A percentile compares a stretch with the other conserved stretches of the same genome.
Conservation (phyloP, 805 yeast genomes). For the Spathaspora sp. region DNA sequence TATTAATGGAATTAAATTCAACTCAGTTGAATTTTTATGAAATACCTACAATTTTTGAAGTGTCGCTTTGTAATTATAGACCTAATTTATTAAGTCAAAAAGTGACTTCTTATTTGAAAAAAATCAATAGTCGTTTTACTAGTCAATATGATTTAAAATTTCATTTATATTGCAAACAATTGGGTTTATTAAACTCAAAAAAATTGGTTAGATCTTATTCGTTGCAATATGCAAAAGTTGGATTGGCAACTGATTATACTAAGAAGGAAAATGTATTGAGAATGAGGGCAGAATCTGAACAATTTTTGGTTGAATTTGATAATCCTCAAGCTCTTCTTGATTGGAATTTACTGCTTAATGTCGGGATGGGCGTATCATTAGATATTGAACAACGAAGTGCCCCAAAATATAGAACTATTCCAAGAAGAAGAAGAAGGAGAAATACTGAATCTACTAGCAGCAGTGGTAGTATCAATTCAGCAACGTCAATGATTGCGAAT, state of each 20-base stretch:
- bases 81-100: conserved; percentile 8
- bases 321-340: conserved; percentile 63
- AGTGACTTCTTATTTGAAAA: conserved; percentile 5
- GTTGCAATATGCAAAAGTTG: conserved; percentile 78
- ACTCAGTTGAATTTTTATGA: conserved; percentile 76
- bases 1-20: conserved; percentile 73
- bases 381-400: conserved; percentile 68
- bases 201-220: conserved; percentile 61
- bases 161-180: conserved; percentile 19
- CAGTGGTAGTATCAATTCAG: neutral
- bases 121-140: conserved; percentile 19
- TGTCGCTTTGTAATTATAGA: conserved; percentile 19
- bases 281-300: conserved; percentile 79
- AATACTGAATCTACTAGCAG: neutral
- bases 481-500: neutral
- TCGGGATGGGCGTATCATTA: conserved; percentile 76
- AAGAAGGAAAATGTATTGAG: conserved; percentile 68
- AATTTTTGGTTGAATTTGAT: conserved; percentile 64
- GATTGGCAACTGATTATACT: conserved; percentile 80
- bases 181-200: conserved; percentile 12
- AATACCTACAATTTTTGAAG: conserved; percentile 30
- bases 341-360: conserved; percentile 71
- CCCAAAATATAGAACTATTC: conserved; percentile 79
- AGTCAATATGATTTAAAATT: conserved; percentile 24
- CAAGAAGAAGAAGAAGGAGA: conserved; percentile 58